Evolutionary conservation across 2,329 filamentous ascomycete species (phyloP), one percentile per base, ranked within the genome.

Genomic region (Penicillium sp.): DNA sequence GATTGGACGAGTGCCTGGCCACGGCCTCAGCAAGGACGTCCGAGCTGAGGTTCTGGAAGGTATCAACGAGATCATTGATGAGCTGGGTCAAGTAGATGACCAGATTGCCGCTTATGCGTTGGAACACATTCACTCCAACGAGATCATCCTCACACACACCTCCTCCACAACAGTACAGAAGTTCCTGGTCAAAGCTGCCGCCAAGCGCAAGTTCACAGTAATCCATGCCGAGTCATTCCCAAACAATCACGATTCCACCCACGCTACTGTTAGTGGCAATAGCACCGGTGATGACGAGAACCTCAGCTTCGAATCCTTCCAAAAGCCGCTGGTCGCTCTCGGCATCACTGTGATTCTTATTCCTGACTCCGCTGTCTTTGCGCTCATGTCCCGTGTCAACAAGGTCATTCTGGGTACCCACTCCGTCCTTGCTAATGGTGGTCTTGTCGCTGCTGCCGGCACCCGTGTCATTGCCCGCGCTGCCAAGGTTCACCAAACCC

Each of bases 51-150:
- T 97, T 25, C 87, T 97, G 62, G 90, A 94, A 66, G 94, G 92
- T 41, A 97, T 99, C 67, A 87, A 91, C 67, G 94, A 99, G 73
- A 92, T 99, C 57, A 89, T 96, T 73, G 94, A 99, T 69, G 94
- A 99, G 76, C 87, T 99, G 54, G 88, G 89, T 62, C 89, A 93
- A 69, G 92, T 92, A 7, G 94, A 97, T 70, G 91, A 96, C 68
- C 92, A 96, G 74, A 95, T 99, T 65, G 90, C 93, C 2, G 85
- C 86, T 22, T 89, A 92, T 61, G 90, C 92, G 2, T 88, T 96
- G 60, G 90, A 95, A 46, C 90, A 97, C 73, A 96, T 99, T 61
- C 90, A 96, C 70, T 89, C 90, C 1, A 92, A 93, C 69, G 93
- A 99, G 73, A 89, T 92, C 65, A 90, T 99, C 59, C 84, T 99